Base-by-base conservation (phyloP, 345 rosid species). In the Dipteronia sinensis region DNA sequence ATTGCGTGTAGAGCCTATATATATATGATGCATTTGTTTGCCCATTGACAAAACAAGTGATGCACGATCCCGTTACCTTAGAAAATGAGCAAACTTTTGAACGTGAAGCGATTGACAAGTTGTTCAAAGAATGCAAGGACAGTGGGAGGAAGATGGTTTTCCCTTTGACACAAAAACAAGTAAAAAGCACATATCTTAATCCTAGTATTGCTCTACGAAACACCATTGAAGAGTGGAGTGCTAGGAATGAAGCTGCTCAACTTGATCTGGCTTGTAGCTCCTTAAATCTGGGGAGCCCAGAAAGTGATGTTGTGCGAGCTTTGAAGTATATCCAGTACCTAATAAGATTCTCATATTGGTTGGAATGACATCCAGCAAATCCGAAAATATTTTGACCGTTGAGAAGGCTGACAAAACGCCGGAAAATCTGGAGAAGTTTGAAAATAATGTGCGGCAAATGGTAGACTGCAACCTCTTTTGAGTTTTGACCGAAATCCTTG, bases 201-300 rank as follows among this genome's bases (percentile, higher is more conserved):
- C 95, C 97, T 16, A 93, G 95, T 71, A 82, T 96, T 13, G 98
- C 98, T 51, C 73, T 96, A 85, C 88, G 95, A 65, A 86, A 88
- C 82, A 89, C 97, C 6, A 96, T 96, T 34, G 93, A 96, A 82
- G 98, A 96, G 84, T 96, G 99, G 99, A 93, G 90, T 80, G 92
- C 94, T 40, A 90, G 99, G 84, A 93, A 93, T 76, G 98, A 93
- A 78, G 85, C 86, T 82, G 92, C 88, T 67, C 94, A 93, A 79
- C 95, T 96, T 23, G 98, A 96, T 76, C 83, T 87, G 82, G 97
- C 97, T 38, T 86, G 89, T 22, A 88, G 88, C 79, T 90, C 97
- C 5, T 79, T 96, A 5, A 90, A 87, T 72, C 55, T 83, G 34
- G 79, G 82, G 13, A 92, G 90, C 82, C 67, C 89, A n/a, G 98